Evolutionary conservation across 306 rosid genomes (phyloP), one percentile per base, ranked within the genome.

Genomic region (Fagus sylvatica): DNA sequence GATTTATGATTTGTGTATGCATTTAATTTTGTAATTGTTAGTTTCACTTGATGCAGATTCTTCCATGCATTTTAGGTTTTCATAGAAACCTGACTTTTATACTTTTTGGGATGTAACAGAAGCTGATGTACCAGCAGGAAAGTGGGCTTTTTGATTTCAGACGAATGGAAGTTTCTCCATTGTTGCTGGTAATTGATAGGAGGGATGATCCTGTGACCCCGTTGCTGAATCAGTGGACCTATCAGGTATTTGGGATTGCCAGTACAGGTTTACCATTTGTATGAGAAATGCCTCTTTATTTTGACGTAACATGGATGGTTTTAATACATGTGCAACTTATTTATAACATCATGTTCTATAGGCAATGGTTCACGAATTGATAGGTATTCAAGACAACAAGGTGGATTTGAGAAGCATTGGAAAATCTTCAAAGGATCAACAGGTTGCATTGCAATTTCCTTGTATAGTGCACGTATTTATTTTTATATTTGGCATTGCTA

Each of bases 291-390:
- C 72, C 69, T 42, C 34, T 49, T 65, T 67, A 48, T 54, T 37
- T 30, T 69, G 64, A 51, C 11, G 4, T 65, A 71, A 59, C 59
- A 69, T 19, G 5, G 42, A 17, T 48, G 61, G 59, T 75, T 67
- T 80, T 71, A 69, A 34, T 48, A 69, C 56, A 11, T 60, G 43
- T 37, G 69, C 53, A 56, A 78, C 67, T 80, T 30, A 22, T 78
- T 75, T 68, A 3, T 84, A 78, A 6, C 36, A 34, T 81, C 69
- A 71, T 73, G 64, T 61, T 70, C 66, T 81, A 75, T 79, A 95
- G 99, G 99, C 97, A 46, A 95, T 95, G 99, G 96, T 93, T 85
- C 98, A 95, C 76, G 99, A 95, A 82, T 88, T 95, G 83, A 79
- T 95, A 85, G 97, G 94, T 83, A 95, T 95, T 85, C 85, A 91